Percentiles rank a stretch among this genome's conserved stretches.
phyloP scores from a whole-genome alignment of 495 filamentous ascomycete species.

The Xylaria intraflava region DNA sequence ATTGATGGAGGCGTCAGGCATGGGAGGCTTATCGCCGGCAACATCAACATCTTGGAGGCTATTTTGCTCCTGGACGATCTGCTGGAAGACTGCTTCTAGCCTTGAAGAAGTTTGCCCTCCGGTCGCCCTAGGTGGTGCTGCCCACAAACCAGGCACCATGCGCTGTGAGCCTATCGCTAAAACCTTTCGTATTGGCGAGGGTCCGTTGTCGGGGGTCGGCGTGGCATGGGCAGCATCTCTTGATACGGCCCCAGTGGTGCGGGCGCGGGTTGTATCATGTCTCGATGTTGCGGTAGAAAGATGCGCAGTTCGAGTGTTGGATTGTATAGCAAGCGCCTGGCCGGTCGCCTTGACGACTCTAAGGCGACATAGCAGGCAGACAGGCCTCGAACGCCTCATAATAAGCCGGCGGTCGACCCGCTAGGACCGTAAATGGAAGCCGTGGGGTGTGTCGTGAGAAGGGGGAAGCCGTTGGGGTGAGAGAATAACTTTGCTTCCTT shows the following conservation, averaged over 20 bases:
- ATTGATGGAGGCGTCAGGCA: background rate
- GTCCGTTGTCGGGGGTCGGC: background rate
- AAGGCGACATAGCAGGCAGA: slow-evolving; percentile 24
- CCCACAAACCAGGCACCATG: background rate
- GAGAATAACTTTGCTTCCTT: too few species aligned
- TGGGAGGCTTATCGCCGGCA: background rate
- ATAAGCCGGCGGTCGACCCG: background rate
- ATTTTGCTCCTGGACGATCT: slow-evolving; percentile 20
- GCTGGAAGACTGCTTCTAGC: slow-evolving; percentile 19
- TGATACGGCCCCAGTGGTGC: background rate
- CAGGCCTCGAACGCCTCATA: slow-evolving; percentile 19
- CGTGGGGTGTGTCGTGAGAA: background rate
- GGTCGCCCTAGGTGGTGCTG: background rate
- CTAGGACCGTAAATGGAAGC: background rate
- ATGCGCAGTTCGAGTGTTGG: slow-evolving; percentile 27
- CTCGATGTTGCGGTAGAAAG: slow-evolving; percentile 9
- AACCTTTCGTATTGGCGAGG: background rate
- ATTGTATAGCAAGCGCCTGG: slow-evolving; percentile 37
- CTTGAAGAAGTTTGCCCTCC: slow-evolving; percentile 1
- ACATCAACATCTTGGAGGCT: slow-evolving; percentile 5
- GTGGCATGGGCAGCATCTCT: background rate
- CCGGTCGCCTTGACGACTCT: slow-evolving; percentile 14
- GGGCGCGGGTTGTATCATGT: slow-evolving; percentile 1
- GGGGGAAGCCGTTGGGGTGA: background rate
- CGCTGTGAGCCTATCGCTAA: background rate